Base-by-base conservation (phyloP, 73 alveolate species). In the Paramecium biaurelia region DNA sequence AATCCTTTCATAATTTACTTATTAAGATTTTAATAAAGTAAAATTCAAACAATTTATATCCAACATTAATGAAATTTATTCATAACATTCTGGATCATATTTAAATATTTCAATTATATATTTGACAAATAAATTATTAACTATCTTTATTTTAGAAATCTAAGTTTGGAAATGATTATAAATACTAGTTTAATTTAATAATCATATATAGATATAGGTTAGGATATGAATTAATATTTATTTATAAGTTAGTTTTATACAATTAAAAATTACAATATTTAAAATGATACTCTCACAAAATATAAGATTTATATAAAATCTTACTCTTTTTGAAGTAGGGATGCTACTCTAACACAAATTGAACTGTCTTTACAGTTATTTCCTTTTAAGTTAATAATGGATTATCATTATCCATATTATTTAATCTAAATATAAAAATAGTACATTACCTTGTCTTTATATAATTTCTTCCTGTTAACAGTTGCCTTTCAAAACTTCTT, bases 321-420 rank as follows among this genome's bases (percentile, higher is more conserved):
- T 74, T 74, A 41, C 87, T 74, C 58, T 74, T 74, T 35, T 74
- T 74, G 87, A 37, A 74, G n/a, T 34, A 74, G 15, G 87, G 87
- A 74, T 37, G 57, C 9, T 74, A 37, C 43, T 79, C 90, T 7
- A 79, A 21, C 2, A 79, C 90, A 43, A 30, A 47, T 15, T 79
- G 23, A 26, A 79, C 76, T 47, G 74, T 79, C n/a, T 41, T 41
- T 79, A 42, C 56, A 8, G 76, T 79, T 30, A 79, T 34, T 30
- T 38, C 90, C 18, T 79, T 79, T 23, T n/a, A 21, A 24, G 74
- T 47, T n/a, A 42, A 34, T 20, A 43, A 79, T 6, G 34, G 90
- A 42, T 43, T 79, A 47, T 79, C 90, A 10, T 79, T 79, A 7
- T 79, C 90, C 32, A 79, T 26, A 23, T 79, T 79, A 18, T 41